phyloP scores from a whole-genome alignment of 805 yeast genomes.

The Osmozyma mogii region DNA sequence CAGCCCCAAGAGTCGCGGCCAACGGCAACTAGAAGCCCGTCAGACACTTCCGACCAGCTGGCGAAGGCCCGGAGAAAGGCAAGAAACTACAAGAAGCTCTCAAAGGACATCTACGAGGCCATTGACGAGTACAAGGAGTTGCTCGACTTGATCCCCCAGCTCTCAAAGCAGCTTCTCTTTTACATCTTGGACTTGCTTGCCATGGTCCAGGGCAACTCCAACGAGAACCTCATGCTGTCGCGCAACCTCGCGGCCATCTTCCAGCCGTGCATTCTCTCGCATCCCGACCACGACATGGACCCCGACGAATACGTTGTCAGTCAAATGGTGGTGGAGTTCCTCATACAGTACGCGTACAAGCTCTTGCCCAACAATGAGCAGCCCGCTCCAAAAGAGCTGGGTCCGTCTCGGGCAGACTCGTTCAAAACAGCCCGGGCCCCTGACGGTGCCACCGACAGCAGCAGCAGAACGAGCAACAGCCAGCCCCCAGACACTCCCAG shows the following conservation, averaged over 20 bases:
- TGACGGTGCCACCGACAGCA: neutral
- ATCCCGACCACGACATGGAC: conserved; percentile 85
- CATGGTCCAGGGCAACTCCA: conserved; percentile 72
- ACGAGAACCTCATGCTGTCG: conserved; percentile 82
- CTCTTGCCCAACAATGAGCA: conserved; percentile 48
- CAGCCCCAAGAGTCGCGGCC: conserved; percentile 6
- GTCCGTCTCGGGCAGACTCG: neutral
- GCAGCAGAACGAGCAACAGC: conserved; percentile 1
- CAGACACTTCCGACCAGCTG: conserved; percentile 6
- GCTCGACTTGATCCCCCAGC: conserved; percentile 63
- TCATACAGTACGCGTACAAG: conserved; percentile 78
- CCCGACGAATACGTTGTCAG: conserved; percentile 89
- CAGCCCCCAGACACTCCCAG: conserved; percentile 1
- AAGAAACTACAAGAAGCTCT: conserved; percentile 48
- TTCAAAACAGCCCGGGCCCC: conserved; percentile 1
- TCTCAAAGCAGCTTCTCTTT: conserved; percentile 73
- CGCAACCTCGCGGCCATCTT: conserved; percentile 91
- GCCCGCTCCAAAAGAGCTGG: conserved; percentile 1
- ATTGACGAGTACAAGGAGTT: conserved; percentile 63
- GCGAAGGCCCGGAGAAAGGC: conserved; percentile 31
- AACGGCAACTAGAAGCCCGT: conserved; percentile 1
- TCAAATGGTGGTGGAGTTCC: conserved; percentile 77
- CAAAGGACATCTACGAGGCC: conserved; percentile 60
- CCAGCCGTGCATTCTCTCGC: conserved; percentile 93
- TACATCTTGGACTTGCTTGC: conserved; percentile 83